Conservation (phyloP, 768 basidiomycete genomes). For the Termitomyces sp. region DNA sequence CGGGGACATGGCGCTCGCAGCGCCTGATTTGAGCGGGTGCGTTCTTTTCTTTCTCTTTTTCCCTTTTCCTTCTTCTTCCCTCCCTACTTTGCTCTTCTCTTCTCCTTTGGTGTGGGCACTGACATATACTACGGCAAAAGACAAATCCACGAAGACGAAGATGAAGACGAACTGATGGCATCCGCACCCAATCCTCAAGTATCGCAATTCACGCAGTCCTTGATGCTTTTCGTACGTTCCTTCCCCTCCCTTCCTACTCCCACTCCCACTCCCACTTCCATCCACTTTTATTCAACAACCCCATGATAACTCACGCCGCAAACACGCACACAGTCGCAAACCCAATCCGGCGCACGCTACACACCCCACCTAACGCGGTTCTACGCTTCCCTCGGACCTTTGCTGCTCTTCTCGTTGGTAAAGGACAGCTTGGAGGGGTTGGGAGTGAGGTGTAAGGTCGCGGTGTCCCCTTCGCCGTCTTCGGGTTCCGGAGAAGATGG, state of each 20-base stretch:
- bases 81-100: background rate
- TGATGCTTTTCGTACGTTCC: constrained; percentile 78
- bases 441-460: constrained; percentile 53
- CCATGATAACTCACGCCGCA: background rate
- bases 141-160: background rate
- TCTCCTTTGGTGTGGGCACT: background rate
- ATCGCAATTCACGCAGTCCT: constrained; percentile 77
- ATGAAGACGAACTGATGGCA: background rate
- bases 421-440: constrained; percentile 49
- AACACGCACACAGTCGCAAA: constrained; percentile 62
- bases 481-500: no score
- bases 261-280: no score
- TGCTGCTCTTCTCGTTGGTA: constrained; percentile 50
- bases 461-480: no score
- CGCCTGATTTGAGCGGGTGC: constrained; percentile 44
- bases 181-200: constrained; percentile 34
- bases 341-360: constrained; percentile 70
- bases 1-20: constrained; percentile 75
- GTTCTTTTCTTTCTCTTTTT: no score
- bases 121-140: no score
- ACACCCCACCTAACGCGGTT: constrained; percentile 79
- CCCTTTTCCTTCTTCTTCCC: no score
- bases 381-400: constrained; percentile 61
- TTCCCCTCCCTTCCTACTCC: background rate
- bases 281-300: no score